phyloP scores from a whole-genome alignment of 768 basidiomycete genomes.

The Calvatia gigantea region DNA sequence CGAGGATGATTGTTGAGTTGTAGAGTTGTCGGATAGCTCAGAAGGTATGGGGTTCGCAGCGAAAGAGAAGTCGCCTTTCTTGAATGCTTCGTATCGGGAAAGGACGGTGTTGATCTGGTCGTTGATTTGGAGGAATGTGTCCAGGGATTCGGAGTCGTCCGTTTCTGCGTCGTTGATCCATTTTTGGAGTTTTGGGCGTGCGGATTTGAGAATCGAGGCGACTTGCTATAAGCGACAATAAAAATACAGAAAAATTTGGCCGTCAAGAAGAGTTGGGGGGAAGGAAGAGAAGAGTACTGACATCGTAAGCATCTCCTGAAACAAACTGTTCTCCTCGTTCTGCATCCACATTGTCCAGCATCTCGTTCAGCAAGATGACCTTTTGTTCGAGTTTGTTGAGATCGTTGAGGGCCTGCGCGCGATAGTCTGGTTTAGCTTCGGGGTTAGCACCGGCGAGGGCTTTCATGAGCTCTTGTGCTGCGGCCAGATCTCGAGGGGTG shows the following conservation, averaged over 20 bases:
- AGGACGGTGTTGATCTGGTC: slow-evolving; percentile 96
- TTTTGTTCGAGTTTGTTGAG: slow-evolving; percentile 94
- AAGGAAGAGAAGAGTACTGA: slow-evolving; percentile 32
- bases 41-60: slow-evolving; percentile 67
- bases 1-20: slow-evolving; percentile 38
- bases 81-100: slow-evolving; percentile 88
- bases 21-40: slow-evolving; percentile 40
- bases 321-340: slow-evolving; percentile 75
- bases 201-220: slow-evolving; percentile 71
- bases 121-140: slow-evolving; percentile 93
- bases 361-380: slow-evolving; percentile 93
- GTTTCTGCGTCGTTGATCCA: slow-evolving; percentile 95
- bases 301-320: slow-evolving; percentile 90
- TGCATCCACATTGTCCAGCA: slow-evolving; percentile 88
- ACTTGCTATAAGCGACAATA: slow-evolving; percentile 87
- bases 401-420: slow-evolving; percentile 82
- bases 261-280: background rate
- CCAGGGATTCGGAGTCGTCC: slow-evolving; percentile 87
- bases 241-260: background rate
- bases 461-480: slow-evolving; percentile 98
- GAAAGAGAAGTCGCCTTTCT: slow-evolving; percentile 79
- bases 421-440: slow-evolving; percentile 91
- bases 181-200: slow-evolving; percentile 93
- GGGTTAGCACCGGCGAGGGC: slow-evolving; percentile 92
- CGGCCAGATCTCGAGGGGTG: slow-evolving; percentile 91